Evolutionary conservation across 805 yeast species (phyloP).

Genomic region (Saccharomycopsis schoenii): DNA sequence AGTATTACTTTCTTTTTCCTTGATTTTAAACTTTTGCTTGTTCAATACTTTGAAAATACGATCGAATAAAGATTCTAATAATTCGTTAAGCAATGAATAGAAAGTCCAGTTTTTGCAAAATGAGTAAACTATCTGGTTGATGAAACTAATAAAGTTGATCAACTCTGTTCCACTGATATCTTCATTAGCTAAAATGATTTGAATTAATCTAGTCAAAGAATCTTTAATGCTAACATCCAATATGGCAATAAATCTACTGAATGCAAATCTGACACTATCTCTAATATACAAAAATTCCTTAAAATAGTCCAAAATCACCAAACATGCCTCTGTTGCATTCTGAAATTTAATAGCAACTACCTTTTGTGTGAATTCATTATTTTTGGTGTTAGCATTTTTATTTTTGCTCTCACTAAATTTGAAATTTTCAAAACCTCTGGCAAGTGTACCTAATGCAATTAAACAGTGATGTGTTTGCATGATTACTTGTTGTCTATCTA

Average conservation of each 20-base stretch:
- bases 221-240: slow-evolving; percentile 40
- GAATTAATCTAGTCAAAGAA: slow-evolving; percentile 60
- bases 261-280: slow-evolving; percentile 78
- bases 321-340: slow-evolving; percentile 69
- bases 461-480: slow-evolving; percentile 79
- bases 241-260: slow-evolving; percentile 77
- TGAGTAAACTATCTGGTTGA: slow-evolving; percentile 80
- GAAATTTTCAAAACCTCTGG: slow-evolving; percentile 67
- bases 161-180: slow-evolving; percentile 56
- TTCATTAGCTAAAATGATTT: slow-evolving; percentile 48
- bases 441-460: slow-evolving; percentile 83
- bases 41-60: slow-evolving; percentile 48
- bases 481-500: slow-evolving; percentile 35
- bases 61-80: slow-evolving; percentile 63
- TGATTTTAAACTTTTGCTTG: slow-evolving; percentile 32
- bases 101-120: slow-evolving; percentile 58
- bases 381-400: not conserved
- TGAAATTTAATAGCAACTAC: slow-evolving; percentile 39
- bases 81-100: slow-evolving; percentile 61
- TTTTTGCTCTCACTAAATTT: slow-evolving; percentile 9
- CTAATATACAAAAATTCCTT: slow-evolving; percentile 58
- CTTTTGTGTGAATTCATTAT: slow-evolving; percentile 2
- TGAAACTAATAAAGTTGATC: slow-evolving; percentile 71
- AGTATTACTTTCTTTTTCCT: slow-evolving; percentile 23
- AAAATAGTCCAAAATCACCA: slow-evolving; percentile 74